Evolutionary conservation across 352 stramenopile species (phyloP), one percentile per base, ranked within the genome.

Genomic region (Phytopythium litorale): DNA sequence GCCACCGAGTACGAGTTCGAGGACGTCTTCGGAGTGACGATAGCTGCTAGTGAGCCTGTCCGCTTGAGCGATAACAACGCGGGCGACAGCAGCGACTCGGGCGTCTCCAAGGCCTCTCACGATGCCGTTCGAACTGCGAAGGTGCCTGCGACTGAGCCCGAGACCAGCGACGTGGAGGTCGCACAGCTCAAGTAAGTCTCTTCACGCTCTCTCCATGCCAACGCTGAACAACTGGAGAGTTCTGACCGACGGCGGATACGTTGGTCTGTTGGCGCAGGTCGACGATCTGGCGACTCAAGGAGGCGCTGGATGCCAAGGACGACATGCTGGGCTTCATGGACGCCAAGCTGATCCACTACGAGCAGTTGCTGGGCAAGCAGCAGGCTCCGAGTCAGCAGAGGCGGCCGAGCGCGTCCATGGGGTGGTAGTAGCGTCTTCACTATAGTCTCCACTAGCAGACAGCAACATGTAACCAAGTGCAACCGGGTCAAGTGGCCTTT

Each of bases 301-400:
- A 76, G 40, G 68, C 63, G 19, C 60, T 91, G n/a, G 73, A 85
- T 35, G 72, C 72, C 21, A 88, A 87, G 50, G 79, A 91, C 56
- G 79, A 81, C n/a, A 67, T 78, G 59, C 66, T 91, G 37, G 54
- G 68, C 21, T 87, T 84, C 45, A 67, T 91, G 35, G 73, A 89
- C 63, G 67, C 60, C 43, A 78, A 81, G 65, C 67, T 91, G 25
- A 69, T 57, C 23, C 73, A 76, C 49, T 76, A 87, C 61, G 74
- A 86, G 56, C 62, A 67, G 21, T 18, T 76, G 16, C 28, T 38
- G 16, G 33, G 50, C 58, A 57, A 57, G 52, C 32, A 57, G 5
- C 48, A 54, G 28, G 6, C 7, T n/a, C 19, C 32, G 7, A 15
- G 15, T 7, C 51, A 57, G 19, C 51, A 57, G 32, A 23, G 23